Evolutionary conservation across 2,329 filamentous ascomycete genomes (phyloP), one percentile per base, ranked within the genome.

Genomic region (Hymenoscyphus albidus): DNA sequence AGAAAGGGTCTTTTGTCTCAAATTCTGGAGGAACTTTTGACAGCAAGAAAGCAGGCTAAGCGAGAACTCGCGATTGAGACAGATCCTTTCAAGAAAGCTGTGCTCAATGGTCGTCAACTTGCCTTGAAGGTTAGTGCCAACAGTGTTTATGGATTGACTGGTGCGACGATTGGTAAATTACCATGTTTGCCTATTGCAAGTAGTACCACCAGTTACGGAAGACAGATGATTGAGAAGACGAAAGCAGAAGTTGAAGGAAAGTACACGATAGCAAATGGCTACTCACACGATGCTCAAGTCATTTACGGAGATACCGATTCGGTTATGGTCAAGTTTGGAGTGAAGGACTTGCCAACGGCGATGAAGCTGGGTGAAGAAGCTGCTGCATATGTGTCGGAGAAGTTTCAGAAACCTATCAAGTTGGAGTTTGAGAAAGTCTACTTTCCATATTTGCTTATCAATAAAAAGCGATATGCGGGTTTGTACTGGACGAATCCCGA

Each of bases 391-490:
- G 95, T 99, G 51, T 97, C 95, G 4, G 85, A 85, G 57, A 97
- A 97, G 76, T 99, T 99, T 76, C 81, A 93, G 76, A 96, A 95
- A 75, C 95, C 95, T 3, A 99, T 99, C 83, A 99, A 98, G 80
- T 86, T 99, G 39, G 95, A 99, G 77, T 99, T 99, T 78, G 95
- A 99, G 77, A 99, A 99, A 79, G 94, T 99, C 0, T 99, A 99
- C 79, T 99, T 91, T 76, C 95, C 95, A 0, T 99, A 99, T 76
- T 83, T 99, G 40, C 84, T 99, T 61, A 99, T 99, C 87, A 99
- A 99, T 87, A 99, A 99, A 83, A 99, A 99, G 82, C 90, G 95
- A 68, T 99, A 99, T 74, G 95, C 95, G 9, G 95, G 95, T n/a
- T 79, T 99, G 39, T 98, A 92, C 80, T 99, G 93, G 93, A 99